A percentile compares a stretch with the other conserved stretches of the same genome.
Evolutionary conservation across 352 stramenopile genomes (phyloP).

Genomic region (Phytophthora macrochlamydospora): DNA sequence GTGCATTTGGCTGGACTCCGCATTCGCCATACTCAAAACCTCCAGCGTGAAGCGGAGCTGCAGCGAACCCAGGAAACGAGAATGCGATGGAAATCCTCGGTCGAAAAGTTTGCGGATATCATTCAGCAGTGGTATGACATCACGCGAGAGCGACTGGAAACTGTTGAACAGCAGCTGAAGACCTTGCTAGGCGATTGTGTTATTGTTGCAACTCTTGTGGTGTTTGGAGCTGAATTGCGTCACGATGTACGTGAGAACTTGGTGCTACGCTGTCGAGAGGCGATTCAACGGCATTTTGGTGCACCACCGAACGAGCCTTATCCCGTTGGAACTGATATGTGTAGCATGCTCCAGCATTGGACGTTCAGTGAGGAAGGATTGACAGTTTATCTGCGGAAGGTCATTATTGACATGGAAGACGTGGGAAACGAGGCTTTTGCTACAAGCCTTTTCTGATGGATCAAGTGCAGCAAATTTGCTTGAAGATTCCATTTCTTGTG

Average conservation of each 20-base stretch:
- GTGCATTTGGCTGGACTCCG: constrained; percentile 54
- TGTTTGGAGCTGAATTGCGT: constrained; percentile 35
- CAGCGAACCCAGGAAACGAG: constrained; percentile 56
- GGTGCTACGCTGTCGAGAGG: constrained; percentile 27
- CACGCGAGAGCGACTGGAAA: constrained; percentile 22
- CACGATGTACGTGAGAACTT: constrained; percentile 30
- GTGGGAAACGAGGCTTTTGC: constrained; percentile 36
- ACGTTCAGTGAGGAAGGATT: constrained; percentile 30
- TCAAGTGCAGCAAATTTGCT: constrained; percentile 47
- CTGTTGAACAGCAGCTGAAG: constrained; percentile 25
- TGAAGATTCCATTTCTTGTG: constrained; percentile 53
- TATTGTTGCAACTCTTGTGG: constrained; percentile 35
- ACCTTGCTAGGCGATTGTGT: constrained; percentile 44
- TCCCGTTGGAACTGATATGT: constrained; percentile 6
- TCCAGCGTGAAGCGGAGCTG: constrained; percentile 51
- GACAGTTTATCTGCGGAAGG: constrained; percentile 31
- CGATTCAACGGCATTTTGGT: constrained; percentile 14
- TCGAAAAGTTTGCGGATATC: constrained; percentile 45
- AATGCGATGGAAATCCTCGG: constrained; percentile 43
- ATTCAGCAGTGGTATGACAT: constrained; percentile 43
- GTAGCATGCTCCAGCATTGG: constrained; percentile 37
- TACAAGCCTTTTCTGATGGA: constrained; percentile 57
- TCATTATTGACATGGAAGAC: constrained; percentile 39
- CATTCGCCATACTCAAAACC: constrained; percentile 30
- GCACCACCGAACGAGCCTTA: constrained; percentile 5